phyloP scores from a whole-genome alignment of 371 early-diverging fungal species.

The Mucor lusitanicus region DNA sequence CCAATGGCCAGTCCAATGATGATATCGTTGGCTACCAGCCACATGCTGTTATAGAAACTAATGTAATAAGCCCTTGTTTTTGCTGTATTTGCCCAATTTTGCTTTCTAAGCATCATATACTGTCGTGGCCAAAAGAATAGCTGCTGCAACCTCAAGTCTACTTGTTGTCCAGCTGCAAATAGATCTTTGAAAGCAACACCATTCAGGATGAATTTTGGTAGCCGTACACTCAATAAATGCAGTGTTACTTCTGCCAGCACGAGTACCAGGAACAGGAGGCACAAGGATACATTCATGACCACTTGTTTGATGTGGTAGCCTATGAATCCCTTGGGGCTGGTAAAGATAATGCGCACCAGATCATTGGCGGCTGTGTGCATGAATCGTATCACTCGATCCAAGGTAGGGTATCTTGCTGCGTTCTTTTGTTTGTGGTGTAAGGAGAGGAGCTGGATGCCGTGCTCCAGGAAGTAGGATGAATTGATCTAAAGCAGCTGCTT shows the following conservation, averaged over 20 bases:
- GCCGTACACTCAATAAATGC: constrained; percentile 52
- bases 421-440: constrained; percentile 32
- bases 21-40: constrained; percentile 93
- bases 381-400: not conserved
- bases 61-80: constrained; percentile 82
- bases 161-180: constrained; percentile 73
- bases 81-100: constrained; percentile 67
- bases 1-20: constrained; percentile 87
- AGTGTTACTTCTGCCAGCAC: constrained; percentile 52
- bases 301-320: constrained; percentile 31
- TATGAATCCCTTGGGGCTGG: constrained; percentile 27
- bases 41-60: constrained; percentile 93
- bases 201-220: constrained; percentile 59
- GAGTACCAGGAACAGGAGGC: constrained; percentile 45
- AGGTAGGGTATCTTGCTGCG: not conserved
- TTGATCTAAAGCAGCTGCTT: constrained; percentile 36
- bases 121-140: constrained; percentile 84
- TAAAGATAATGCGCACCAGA: constrained; percentile 20
- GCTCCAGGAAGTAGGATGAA: constrained; percentile 51
- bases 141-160: constrained; percentile 81
- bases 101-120: constrained; percentile 63
- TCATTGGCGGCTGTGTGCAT: constrained; percentile 1
- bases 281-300: constrained; percentile 38
- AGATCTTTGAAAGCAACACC: constrained; percentile 67
- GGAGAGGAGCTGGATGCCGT: constrained; percentile 36